Conservation (phyloP, 2,329 filamentous ascomycete genomes). For the Cytospora piceae region DNA sequence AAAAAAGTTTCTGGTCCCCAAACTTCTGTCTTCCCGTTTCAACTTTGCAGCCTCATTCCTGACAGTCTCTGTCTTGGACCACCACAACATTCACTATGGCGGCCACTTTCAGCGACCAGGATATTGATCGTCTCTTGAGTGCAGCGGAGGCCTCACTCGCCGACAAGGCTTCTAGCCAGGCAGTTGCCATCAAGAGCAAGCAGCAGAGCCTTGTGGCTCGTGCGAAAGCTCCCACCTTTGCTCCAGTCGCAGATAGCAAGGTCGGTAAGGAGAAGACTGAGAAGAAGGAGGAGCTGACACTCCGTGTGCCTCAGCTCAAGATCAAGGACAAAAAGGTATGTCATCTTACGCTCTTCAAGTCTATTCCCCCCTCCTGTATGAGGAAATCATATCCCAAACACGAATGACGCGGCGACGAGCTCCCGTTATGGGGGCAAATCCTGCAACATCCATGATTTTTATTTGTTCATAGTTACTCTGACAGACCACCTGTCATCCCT, state of each 20-base stretch:
- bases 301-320: constrained; percentile 37
- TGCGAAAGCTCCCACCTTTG: constrained; percentile 26
- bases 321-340: constrained; percentile 41
- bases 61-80: constrained; percentile 16
- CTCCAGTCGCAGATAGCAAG: constrained; percentile 26
- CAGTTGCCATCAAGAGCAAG: constrained; percentile 12
- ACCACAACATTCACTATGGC: constrained; percentile 26
- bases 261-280: constrained; percentile 27
- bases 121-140: constrained; percentile 26
- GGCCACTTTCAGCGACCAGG: constrained; percentile 19
- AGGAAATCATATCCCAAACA: constrained; percentile 76
- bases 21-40: neutral
- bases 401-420: constrained; percentile 73
- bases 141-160: constrained; percentile 26
- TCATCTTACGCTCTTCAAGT: neutral
- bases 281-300: constrained; percentile 35
- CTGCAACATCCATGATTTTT: constrained; percentile 63
- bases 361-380: constrained; percentile 53
- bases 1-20: constrained; percentile 22
- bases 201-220: constrained; percentile 18
- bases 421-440: constrained; percentile 80
- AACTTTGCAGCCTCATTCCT: neutral
- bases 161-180: constrained; percentile 4
- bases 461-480: constrained; percentile 75
- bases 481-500: constrained; percentile 50